Conservation (phyloP, 768 basidiomycete species). For the Russula virescens region DNA sequence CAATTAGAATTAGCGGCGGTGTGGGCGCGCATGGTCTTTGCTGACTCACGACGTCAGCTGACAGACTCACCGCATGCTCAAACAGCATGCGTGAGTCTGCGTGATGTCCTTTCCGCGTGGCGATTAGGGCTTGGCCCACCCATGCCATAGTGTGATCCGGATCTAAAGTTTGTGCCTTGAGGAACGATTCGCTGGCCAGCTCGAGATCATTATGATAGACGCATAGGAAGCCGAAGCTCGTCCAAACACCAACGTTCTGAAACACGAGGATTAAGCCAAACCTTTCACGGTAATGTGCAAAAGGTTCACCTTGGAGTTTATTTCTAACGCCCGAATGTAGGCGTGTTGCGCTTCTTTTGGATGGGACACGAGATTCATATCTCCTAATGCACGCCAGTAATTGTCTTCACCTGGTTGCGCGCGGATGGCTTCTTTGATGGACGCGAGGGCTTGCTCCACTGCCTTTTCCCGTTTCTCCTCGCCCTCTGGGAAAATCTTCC, state of each 20-base stretch:
- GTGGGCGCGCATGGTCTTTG: neutral
- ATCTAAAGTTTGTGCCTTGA: constrained; percentile 85
- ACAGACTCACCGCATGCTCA: constrained; percentile 63
- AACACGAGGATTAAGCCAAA: constrained; percentile 4
- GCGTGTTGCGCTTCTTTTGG: constrained; percentile 84
- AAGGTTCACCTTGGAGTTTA: constrained; percentile 66
- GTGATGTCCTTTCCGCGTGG: constrained; percentile 51
- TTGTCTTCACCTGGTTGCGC: constrained; percentile 62
- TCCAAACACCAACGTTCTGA: constrained; percentile 75
- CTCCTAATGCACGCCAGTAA: constrained; percentile 83
- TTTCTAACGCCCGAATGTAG: constrained; percentile 82
- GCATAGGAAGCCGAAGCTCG: constrained; percentile 84
- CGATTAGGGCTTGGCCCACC: constrained; percentile 83
- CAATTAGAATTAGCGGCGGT: constrained; percentile 22
- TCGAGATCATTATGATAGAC: constrained; percentile 71
- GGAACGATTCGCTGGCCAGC: constrained; percentile 79
- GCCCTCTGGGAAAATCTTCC: constrained; percentile 28
- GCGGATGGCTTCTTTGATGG: constrained; percentile 65
- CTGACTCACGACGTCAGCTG: constrained; percentile 48
- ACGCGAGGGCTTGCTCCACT: constrained; percentile 42
- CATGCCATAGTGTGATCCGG: constrained; percentile 86
- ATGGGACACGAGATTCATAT: constrained; percentile 58
- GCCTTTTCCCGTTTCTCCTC: constrained; percentile 33
- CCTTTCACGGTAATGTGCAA: constrained; percentile 7
- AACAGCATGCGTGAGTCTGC: constrained; percentile 62